Conservation (phyloP, 1,284 basidiomycete species). For the Singerocomus inundabilis region DNA sequence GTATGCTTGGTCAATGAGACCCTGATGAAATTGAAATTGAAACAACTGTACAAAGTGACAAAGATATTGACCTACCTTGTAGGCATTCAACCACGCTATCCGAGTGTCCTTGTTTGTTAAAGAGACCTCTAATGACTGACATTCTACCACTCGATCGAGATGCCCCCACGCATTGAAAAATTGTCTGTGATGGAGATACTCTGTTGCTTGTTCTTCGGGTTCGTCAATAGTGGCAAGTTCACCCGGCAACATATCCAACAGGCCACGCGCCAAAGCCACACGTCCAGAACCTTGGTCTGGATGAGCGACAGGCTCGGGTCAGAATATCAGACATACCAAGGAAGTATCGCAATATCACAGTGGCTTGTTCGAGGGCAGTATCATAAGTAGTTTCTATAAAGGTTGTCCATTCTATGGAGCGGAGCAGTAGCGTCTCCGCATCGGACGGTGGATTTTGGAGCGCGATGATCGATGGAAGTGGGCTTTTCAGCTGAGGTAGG, state of each 20-base stretch:
- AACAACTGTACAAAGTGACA: neutral
- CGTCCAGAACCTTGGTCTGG: slow-evolving; percentile 62
- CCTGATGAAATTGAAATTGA: slow-evolving; percentile 34
- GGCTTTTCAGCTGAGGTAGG: slow-evolving; percentile 53
- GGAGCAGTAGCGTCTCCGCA: slow-evolving; percentile 69
- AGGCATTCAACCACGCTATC: slow-evolving; percentile 61
- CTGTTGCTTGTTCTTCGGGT: slow-evolving; percentile 62
- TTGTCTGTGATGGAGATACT: slow-evolving; percentile 72
- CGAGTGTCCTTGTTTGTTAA: slow-evolving; percentile 58
- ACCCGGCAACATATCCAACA: slow-evolving; percentile 65
- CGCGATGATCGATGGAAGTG: slow-evolving; percentile 60
- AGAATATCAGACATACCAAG: slow-evolving; percentile 53
- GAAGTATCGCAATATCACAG: slow-evolving; percentile 85
- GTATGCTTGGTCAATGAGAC: slow-evolving; percentile 54
- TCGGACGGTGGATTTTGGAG: slow-evolving; percentile 52
- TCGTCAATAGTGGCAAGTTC: slow-evolving; percentile 59
- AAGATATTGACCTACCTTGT: slow-evolving; percentile 44
- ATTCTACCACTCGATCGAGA: slow-evolving; percentile 56
- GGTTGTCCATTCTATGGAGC: slow-evolving; percentile 93
- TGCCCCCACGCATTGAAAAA: slow-evolving; percentile 72
- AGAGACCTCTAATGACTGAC: slow-evolving; percentile 50
- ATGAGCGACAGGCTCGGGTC: slow-evolving; percentile 2
- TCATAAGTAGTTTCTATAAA: slow-evolving; percentile 71
- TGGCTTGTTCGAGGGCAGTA: slow-evolving; percentile 82
- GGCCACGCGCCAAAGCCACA: slow-evolving; percentile 64